Conservation (phyloP, 2,329 filamentous ascomycete genomes). For the Cryphonectria naterciae region DNA sequence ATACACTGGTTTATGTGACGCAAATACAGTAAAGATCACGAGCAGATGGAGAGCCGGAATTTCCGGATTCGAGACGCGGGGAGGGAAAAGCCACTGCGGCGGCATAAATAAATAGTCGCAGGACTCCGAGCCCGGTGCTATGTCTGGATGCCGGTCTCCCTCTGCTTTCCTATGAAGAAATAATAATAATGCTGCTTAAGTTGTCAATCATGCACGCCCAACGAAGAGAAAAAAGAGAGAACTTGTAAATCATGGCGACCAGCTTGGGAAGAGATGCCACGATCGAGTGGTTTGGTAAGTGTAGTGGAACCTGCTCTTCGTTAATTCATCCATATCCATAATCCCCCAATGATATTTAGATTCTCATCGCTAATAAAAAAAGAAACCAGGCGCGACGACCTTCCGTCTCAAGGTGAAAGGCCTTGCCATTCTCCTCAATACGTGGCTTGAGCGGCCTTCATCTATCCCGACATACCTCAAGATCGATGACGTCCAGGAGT, state of each 20-base stretch:
- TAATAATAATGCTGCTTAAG: neutral
- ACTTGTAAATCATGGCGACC: neutral
- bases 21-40: neutral
- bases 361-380: neutral
- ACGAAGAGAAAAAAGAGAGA: neutral
- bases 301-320: neutral
- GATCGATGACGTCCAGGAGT: conserved; percentile 31
- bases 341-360: too few species aligned
- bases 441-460: conserved; percentile 16
- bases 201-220: too few species aligned
- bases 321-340: neutral
- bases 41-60: neutral
- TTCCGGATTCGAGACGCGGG: neutral
- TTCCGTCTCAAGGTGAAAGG: conserved; percentile 20
- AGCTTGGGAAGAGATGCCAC: conserved; percentile 11
- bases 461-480: conserved; percentile 23
- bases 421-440: conserved; percentile 18
- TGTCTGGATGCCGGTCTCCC: neutral
- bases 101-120: neutral
- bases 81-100: neutral
- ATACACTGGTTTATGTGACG: neutral
- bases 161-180: neutral
- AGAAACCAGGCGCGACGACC: conserved; percentile 13
- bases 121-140: neutral
- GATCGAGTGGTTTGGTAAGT: conserved; percentile 19